Base-by-base conservation (phyloP, 2,329 filamentous ascomycete species). In the Hypoxylon sp. region DNA sequence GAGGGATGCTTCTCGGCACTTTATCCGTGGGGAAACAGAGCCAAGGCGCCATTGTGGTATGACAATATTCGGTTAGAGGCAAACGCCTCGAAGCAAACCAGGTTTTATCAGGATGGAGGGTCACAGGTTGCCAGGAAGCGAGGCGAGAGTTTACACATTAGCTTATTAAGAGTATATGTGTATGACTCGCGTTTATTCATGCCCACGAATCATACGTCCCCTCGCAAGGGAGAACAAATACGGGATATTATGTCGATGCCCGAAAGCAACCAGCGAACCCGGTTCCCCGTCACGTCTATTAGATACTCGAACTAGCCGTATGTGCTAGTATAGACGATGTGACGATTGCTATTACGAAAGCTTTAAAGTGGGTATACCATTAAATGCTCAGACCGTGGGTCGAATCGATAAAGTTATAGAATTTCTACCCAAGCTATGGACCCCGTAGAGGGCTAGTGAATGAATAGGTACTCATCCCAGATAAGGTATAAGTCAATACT, bases 1-100 rank as follows among this genome's bases (percentile, higher is more conserved):
- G 37, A 51, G 50, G 6, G 33, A 42, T 42, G 13, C 13, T 46
- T 46, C 58, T 67, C 58, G 48, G 58, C 54, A 42, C 42, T 63
- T 50, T 2, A 26, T 13, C 1, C 31, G 10, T 52, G n/a, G 35
- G 9, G 48, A 51, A 37, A 48, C 35, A 19, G 42, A 47, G 35
- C 26, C 6, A 29, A 17, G 26, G 22, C 11, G 22, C 14, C 13
- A 50, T 10, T 47, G 17, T 56, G 13, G 29, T 13, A 17, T 9
- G 26, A 24, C 10, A 26, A 47, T 37, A 54, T 42, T 52, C 42
- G 35, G 24, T 22, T 6, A 54, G 51, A 42, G 13, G 14, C 51
- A 29, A 29, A 42, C 14, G 33, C 17, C 14, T 29, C 35, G 5
- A 24, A 37, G 17, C 19, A 8, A 44, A 44, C 19, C 39, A 10